A percentile compares a stretch with the other conserved stretches of the same genome.
Conservation (phyloP, 2,329 filamentous ascomycete genomes). For the Penicillium sp. region DNA sequence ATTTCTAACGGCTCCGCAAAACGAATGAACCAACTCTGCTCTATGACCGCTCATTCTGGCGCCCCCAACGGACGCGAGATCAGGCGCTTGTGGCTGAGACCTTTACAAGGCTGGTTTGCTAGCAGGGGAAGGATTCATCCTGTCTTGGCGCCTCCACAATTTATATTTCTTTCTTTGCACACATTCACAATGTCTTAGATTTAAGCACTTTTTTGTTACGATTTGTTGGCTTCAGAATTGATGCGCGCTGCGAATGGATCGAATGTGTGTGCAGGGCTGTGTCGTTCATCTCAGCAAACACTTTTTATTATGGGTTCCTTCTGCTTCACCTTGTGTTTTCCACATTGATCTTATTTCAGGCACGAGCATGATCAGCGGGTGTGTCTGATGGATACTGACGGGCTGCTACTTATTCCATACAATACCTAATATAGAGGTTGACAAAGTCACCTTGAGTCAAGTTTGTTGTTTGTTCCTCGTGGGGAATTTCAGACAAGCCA, state of each 20-base stretch:
- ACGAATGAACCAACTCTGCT: too few species aligned
- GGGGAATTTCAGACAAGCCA: too few species aligned
- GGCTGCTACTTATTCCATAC: slow-evolving; percentile 7
- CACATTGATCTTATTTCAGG: slow-evolving; percentile 6
- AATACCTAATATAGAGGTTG: slow-evolving; percentile 3
- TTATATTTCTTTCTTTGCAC: slow-evolving; percentile 18
- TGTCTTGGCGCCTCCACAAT: not conserved
- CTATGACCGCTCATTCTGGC: too few species aligned
- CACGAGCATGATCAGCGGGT: slow-evolving; percentile 12
- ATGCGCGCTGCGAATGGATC: too few species aligned
- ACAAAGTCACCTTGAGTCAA: too few species aligned
- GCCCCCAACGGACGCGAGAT: too few species aligned
- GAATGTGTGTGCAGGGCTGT: not conserved
- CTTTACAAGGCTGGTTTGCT: too few species aligned
- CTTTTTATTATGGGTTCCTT: slow-evolving; percentile 1
- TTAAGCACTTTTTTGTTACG: slow-evolving; percentile 12
- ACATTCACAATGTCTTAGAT: slow-evolving; percentile 16
- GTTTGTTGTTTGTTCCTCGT: too few species aligned
- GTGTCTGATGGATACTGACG: slow-evolving; percentile 3
- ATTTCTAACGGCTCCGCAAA: too few species aligned
- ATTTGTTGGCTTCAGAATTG: not conserved
- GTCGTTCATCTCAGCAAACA: not conserved
- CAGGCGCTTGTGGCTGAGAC: too few species aligned
- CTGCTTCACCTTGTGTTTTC: not conserved
- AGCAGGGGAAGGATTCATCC: too few species aligned